Evolutionary conservation across 2,329 filamentous ascomycete genomes (phyloP).

Genomic region (Aureobasidium subglaciale): DNA sequence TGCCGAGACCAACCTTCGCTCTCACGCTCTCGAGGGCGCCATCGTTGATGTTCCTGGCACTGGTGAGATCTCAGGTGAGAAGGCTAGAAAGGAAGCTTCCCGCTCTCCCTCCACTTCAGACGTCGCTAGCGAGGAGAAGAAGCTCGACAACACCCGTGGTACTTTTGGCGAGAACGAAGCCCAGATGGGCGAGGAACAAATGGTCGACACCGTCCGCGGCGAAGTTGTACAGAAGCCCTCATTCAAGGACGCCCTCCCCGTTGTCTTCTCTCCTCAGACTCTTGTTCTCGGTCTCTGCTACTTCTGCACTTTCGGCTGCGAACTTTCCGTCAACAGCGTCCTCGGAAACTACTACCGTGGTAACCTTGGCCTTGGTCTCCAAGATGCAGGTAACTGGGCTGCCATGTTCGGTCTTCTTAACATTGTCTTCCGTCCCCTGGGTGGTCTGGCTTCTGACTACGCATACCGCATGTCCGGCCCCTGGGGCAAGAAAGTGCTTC

Average conservation of each 20-base stretch:
- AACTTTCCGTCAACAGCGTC: slow-evolving; percentile 55
- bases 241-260: slow-evolving; percentile 50
- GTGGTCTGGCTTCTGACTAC: slow-evolving; percentile 54
- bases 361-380: slow-evolving; percentile 51
- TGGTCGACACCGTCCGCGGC: slow-evolving; percentile 48
- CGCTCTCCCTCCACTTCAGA: slow-evolving; percentile 25
- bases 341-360: slow-evolving; percentile 52
- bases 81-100: slow-evolving; percentile 18
- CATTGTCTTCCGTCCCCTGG: slow-evolving; percentile 58
- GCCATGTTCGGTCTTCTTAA: slow-evolving; percentile 73
- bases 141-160: slow-evolving; percentile 31
- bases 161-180: slow-evolving; percentile 34
- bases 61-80: slow-evolving; percentile 42
- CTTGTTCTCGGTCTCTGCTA: slow-evolving; percentile 48
- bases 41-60: slow-evolving; percentile 49
- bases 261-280: slow-evolving; percentile 56
- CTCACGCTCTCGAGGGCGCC: slow-evolving; percentile 35
- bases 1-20: slow-evolving; percentile 47
- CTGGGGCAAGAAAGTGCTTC: slow-evolving; percentile 58
- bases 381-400: slow-evolving; percentile 53
- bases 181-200: slow-evolving; percentile 43
- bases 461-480: slow-evolving; percentile 48
- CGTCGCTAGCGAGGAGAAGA: slow-evolving; percentile 33
- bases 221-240: slow-evolving; percentile 59
- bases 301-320: slow-evolving; percentile 54